Percentiles rank a stretch among this genome's conserved stretches.
Conservation (phyloP, 805 yeast genomes). For the Ascoidea tarda region DNA sequence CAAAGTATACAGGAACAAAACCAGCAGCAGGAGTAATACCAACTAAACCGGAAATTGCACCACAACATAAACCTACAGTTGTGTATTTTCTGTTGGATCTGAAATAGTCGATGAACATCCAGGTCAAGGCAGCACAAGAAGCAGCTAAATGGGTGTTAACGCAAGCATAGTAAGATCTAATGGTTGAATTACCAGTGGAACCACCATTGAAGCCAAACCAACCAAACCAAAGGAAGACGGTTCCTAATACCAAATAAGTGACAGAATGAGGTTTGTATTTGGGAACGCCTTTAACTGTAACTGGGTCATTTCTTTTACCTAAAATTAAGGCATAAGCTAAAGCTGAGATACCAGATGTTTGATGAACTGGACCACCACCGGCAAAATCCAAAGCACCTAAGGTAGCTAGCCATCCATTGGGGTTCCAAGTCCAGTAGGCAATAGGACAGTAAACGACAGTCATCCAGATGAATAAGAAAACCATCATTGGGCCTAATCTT, state of each 20-base stretch:
- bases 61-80: conserved; percentile 87
- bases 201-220: conserved; percentile 99
- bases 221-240: conserved; percentile 93
- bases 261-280: conserved; percentile 92
- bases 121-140: conserved; percentile 80
- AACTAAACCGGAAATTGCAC: conserved; percentile 87
- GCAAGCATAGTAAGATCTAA: conserved; percentile 90
- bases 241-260: conserved; percentile 80
- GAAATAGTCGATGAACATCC: conserved; percentile 80
- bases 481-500: conserved; percentile 91
- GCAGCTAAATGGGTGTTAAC: conserved; percentile 93
- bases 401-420: conserved; percentile 73
- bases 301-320: conserved; percentile 85
- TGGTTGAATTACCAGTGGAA: conserved; percentile 84
- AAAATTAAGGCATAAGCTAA: conserved; percentile 82
- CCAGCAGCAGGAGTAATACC: conserved; percentile 98
- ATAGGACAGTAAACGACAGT: conserved; percentile 92
- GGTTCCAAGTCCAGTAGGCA: conserved; percentile 98
- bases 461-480: conserved; percentile 86
- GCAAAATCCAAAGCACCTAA: conserved; percentile 92
- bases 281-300: conserved; percentile 56
- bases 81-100: conserved; percentile 86
- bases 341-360: conserved; percentile 89
- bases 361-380: conserved; percentile 98
- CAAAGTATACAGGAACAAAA: conserved; percentile 81